Base-by-base conservation (phyloP, 371 early-diverging fungal species). In the Rhizomucor miehei region DNA sequence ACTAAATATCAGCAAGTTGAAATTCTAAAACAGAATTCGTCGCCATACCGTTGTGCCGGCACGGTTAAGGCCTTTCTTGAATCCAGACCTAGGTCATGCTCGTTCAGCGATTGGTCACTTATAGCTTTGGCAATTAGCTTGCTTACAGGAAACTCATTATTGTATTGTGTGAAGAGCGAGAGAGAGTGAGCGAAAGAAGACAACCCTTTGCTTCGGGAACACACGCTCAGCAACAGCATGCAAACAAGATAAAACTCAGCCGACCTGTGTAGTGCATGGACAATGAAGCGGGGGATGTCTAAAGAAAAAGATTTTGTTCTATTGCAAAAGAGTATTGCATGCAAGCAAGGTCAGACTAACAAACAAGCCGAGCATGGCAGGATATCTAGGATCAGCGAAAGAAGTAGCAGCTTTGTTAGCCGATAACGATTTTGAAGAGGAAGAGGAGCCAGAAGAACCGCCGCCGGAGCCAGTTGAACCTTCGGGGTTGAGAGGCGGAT, bases 11-110 rank as follows among this genome's bases (percentile, higher is more conserved):
- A 29, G 0, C 19, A 41, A 51, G 16, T 43, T 50, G 44, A 5
- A 17, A 16, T 16, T 1, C 43, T 21, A 21, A 48, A 21, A 20
- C 17, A 35, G 48, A 25, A 16, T 13, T 56, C 1, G 14, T 24
- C 13, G 23, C 66, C n/a, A 60, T 74, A 89, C 88, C 60, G 83
- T 75, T 21, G 89, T 89, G 43, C 92, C 87, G 16, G 93, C 92
- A 53, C 93, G 75, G 66, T 82, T 88, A 57, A 94, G 79, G 55
- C 84, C 87, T 72, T 93, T 94, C 62, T 89, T 89, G 62, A 94
- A 84, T 11, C 92, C 92, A 35, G 84, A 74, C 82, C 93, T 92
- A 60, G n/a, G 11, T 6, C 12, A 41, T 19, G 16, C 41, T 6
- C 12, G 11, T 41, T 19, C 6, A 19, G 14, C 12, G n/a, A n/a